Evolutionary conservation across 1,284 basidiomycete genomes (phyloP).

Genomic region (Sparassis latifolia): DNA sequence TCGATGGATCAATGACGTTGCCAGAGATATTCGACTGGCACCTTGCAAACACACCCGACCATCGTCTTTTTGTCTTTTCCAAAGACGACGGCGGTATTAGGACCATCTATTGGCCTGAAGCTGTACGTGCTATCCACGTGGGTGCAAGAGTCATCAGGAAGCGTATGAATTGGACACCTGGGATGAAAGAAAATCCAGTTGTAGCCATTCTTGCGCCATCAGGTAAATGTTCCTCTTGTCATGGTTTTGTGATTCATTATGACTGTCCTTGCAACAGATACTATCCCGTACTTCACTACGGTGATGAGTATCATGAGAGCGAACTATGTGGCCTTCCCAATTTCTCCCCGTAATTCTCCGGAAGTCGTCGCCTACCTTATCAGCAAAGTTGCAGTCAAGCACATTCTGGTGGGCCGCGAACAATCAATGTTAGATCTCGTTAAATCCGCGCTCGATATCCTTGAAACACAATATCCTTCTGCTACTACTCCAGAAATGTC

Average conservation of each 20-base stretch:
- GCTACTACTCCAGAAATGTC: not conserved
- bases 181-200: not conserved
- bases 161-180: not conserved
- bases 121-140: constrained; percentile 10
- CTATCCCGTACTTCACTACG: constrained; percentile 24
- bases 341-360: constrained; percentile 34
- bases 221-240: not conserved
- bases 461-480: not conserved
- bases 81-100: constrained; percentile 15
- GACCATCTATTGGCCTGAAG: constrained; percentile 24
- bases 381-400: constrained; percentile 14
- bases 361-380: constrained; percentile 29
- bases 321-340: constrained; percentile 25
- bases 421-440: constrained; percentile 18
- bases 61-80: constrained; percentile 28
- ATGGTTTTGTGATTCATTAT: not conserved
- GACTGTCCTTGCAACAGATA: constrained; percentile 15
- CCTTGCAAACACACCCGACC: constrained; percentile 23
- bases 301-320: constrained; percentile 21
- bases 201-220: not conserved
- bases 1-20: constrained; percentile 29
- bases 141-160: not conserved
- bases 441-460: not conserved
- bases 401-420: constrained; percentile 25
- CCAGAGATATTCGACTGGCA: constrained; percentile 33